Conservation (phyloP, 2,329 filamentous ascomycete genomes). For the Fusarium keratoplasticum region DNA sequence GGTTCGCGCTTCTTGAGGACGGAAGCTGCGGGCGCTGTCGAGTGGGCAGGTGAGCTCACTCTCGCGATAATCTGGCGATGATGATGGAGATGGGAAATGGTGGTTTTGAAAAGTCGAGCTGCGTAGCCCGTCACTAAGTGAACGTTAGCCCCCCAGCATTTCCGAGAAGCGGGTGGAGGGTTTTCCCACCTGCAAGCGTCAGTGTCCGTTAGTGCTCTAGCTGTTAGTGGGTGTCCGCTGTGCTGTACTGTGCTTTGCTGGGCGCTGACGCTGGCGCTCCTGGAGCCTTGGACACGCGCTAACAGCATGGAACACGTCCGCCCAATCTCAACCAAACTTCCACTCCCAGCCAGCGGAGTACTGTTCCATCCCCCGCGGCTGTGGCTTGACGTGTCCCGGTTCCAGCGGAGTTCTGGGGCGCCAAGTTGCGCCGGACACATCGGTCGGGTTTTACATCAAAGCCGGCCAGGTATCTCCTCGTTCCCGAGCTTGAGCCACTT, state of each 20-base stretch:
- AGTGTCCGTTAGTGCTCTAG: neutral
- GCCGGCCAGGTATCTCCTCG: neutral
- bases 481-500: neutral
- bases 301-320: neutral
- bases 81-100: constrained; percentile 36
- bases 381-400: constrained; percentile 41
- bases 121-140: constrained; percentile 16
- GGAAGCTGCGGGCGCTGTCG: constrained; percentile 6
- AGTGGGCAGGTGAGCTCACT: constrained; percentile 34
- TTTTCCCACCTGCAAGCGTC: constrained; percentile 1
- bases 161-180: constrained; percentile 38
- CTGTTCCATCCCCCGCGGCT: constrained; percentile 23
- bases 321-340: constrained; percentile 28
- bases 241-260: neutral
- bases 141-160: constrained; percentile 29
- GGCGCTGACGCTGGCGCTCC: constrained; percentile 34
- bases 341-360: constrained; percentile 11
- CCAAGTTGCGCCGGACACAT: constrained; percentile 22
- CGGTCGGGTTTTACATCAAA: constrained; percentile 11
- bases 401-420: constrained; percentile 26
- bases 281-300: constrained; percentile 29
- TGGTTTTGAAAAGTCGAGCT: constrained; percentile 40
- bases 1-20: constrained; percentile 9
- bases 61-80: constrained; percentile 36
- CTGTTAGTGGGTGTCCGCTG: neutral